Evolutionary conservation across 83 land plant species (phyloP).

Genomic region (Picea engelmannii): DNA sequence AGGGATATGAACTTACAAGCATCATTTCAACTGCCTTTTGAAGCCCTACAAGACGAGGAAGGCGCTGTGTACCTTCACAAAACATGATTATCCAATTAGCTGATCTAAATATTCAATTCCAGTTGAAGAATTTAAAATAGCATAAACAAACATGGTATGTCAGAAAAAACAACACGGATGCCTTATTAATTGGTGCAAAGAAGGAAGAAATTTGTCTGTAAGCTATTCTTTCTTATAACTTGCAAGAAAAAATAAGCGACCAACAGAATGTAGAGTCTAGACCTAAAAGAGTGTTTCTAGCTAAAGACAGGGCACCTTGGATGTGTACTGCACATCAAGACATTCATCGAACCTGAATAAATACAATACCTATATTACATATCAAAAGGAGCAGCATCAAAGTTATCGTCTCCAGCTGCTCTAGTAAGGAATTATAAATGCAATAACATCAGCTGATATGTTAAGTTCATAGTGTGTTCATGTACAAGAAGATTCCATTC

Average conservation of each 20-base stretch:
- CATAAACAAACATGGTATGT: background rate
- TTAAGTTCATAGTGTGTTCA: no score
- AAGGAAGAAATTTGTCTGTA: background rate
- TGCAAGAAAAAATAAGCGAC: background rate
- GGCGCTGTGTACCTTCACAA: constrained; percentile 84
- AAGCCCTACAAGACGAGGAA: constrained; percentile 90
- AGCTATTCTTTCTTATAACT: background rate
- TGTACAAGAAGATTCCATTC: no score
- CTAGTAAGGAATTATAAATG: no score
- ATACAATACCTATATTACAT: no score
- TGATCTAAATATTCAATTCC: background rate
- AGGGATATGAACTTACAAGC: constrained; percentile 57
- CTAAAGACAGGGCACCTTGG: no score
- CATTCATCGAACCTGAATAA: no score
- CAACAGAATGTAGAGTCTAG: no score
- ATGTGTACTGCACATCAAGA: no score
- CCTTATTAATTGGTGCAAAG: background rate
- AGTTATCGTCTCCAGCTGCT: no score
- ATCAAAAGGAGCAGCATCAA: no score
- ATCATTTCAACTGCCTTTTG: constrained; percentile 88
- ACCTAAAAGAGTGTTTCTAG: no score
- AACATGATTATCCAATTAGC: background rate
- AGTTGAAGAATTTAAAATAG: background rate
- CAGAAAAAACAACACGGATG: background rate
- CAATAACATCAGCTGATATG: no score